Evolutionary conservation across 371 early-diverging fungal genomes (phyloP), one percentile per base, ranked within the genome.

Genomic region (Lichtheimia hyalospora): DNA sequence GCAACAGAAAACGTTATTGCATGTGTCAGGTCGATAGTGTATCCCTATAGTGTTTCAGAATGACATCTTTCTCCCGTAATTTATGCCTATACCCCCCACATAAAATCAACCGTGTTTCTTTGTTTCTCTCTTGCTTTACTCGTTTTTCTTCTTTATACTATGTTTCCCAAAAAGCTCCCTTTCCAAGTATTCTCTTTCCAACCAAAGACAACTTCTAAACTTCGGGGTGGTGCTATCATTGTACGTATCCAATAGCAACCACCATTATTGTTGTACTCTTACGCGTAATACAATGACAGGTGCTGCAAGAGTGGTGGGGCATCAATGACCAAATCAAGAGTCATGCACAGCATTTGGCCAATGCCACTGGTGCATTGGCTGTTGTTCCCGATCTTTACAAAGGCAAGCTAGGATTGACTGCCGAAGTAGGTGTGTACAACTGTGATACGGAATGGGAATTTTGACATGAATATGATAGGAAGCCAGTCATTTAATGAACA

Each of bases 311-410:
- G 60, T 74, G 71, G 71, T 74, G 75, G 84, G 84, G 84, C 42
- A 55, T 84, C 55, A 75, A 79, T 61, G 73, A 75, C 28, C 66
- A 64, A n/a, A 75, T 84, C 60, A 71, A 74, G 58, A 57, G 48
- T 2, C 83, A 82, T 48, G 84, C 83, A 14, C 81, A 84, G 57
- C 67, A 68, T 13, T 54, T 84, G 50, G 70, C 84, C 5, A 74
- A 84, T 57, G 64, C 62, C 20, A 81, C 82, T 4, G 81, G 79
- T 18, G 75, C 75, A 21, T 54, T 57, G n/a, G 67, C 77, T 0
- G 63, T 79, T 20, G 68, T 79, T 24, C 84, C 83, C 3, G 84
- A 84, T 57, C 57, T 84, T 24, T 84, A 84, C 54, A 82, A 82
- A 52, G 84, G 84, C 46, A 82, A 81, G 60, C 28, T 70, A 48